A percentile compares a stretch with the other conserved stretches of the same genome.
Conservation (phyloP, 352 stramenopile species). For the Globisporangium takayamanum region DNA sequence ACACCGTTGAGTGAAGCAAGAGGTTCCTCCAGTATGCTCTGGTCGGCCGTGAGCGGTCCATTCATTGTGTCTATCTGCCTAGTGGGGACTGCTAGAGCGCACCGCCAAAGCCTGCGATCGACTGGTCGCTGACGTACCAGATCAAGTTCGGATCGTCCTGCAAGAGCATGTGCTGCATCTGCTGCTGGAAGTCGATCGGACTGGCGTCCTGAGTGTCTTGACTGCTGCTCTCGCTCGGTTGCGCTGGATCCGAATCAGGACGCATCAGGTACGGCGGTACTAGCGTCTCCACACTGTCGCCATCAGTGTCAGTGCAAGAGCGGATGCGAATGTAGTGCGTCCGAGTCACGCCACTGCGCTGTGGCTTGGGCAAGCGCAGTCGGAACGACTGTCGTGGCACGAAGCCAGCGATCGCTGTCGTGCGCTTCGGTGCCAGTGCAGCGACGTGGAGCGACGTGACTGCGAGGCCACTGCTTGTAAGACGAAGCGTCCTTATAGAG, state of each 20-base stretch:
- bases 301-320: neutral
- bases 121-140: conserved; percentile 42
- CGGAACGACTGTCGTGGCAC: conserved; percentile 56
- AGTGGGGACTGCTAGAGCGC: neutral
- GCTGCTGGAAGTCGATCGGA: neutral
- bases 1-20: too few relatives aligned
- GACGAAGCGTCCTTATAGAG: neutral
- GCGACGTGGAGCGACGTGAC: conserved; percentile 53
- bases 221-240: neutral
- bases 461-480: conserved; percentile 24
- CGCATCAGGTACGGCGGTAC: too few relatives aligned
- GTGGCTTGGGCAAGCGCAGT: conserved; percentile 40
- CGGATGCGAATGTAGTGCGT: conserved; percentile 7
- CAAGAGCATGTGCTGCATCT: neutral
- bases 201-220: neutral
- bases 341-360: neutral
- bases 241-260: too few relatives aligned
- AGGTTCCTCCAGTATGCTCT: too few relatives aligned
- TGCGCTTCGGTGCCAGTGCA: conserved; percentile 30
- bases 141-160: conserved; percentile 14
- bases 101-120: conserved; percentile 33
- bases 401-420: conserved; percentile 34
- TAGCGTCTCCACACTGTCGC: too few relatives aligned
- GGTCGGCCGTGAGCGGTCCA: too few relatives aligned
- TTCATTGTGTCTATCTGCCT: too few relatives aligned